Conservation (phyloP, 2,329 filamentous ascomycete species). For the Alternaria sp. region DNA sequence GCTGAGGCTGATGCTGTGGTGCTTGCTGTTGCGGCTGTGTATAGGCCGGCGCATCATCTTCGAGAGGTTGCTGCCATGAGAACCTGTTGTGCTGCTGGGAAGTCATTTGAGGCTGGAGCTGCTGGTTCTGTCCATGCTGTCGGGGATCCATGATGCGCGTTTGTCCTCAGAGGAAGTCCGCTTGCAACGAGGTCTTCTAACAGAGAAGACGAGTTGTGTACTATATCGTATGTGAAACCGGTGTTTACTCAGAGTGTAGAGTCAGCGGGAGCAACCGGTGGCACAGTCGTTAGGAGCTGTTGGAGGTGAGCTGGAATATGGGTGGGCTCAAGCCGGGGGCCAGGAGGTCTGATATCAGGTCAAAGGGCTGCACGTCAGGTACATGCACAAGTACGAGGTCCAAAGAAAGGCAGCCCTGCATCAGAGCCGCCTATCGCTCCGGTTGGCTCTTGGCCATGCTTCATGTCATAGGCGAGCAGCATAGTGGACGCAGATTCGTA, state of each 20-base stretch:
- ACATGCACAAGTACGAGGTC: slow-evolving; percentile 33
- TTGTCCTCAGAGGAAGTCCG: background rate
- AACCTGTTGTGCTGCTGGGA: slow-evolving; percentile 36
- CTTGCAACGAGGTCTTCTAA: background rate
- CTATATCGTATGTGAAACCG: background rate
- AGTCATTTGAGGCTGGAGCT: slow-evolving; percentile 16
- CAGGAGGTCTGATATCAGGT: slow-evolving; percentile 37
- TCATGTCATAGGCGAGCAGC: slow-evolving; percentile 27
- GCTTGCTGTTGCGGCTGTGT: slow-evolving; percentile 4
- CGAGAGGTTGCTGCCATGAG: slow-evolving; percentile 42
- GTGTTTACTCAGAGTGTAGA: background rate
- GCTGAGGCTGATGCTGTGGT: slow-evolving; percentile 4
- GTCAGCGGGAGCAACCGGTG: background rate
- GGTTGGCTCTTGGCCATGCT: slow-evolving; percentile 37
- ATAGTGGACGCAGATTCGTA: slow-evolving; percentile 36
- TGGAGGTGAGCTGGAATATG: slow-evolving; percentile 1
- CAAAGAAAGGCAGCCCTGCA: slow-evolving; percentile 22
- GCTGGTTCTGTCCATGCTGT: slow-evolving; percentile 26
- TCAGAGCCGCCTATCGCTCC: slow-evolving; percentile 29
- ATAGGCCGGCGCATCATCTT: slow-evolving; percentile 14
- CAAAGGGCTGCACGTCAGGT: slow-evolving; percentile 18
- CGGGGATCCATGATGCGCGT: slow-evolving; percentile 30
- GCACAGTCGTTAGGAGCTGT: slow-evolving; percentile 7
- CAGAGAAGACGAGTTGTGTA: background rate
- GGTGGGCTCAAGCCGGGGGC: slow-evolving; percentile 22